Conservation (phyloP, 1,284 basidiomycete genomes). For the Leucoagaricus sp. region DNA sequence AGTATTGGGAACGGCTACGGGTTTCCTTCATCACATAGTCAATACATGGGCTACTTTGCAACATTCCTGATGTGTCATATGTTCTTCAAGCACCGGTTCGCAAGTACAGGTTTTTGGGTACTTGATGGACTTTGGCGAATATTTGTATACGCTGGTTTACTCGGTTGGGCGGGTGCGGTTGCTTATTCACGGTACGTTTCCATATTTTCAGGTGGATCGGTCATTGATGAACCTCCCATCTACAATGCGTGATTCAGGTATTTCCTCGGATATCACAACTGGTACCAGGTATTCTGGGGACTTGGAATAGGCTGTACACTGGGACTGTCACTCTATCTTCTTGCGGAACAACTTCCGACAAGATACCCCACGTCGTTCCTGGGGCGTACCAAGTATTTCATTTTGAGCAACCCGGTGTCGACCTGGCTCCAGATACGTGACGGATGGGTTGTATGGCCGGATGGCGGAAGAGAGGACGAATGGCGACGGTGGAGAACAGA, state of each 20-base stretch:
- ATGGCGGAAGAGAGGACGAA: constrained; percentile 46
- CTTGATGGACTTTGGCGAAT: constrained; percentile 53
- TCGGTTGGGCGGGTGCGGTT: constrained; percentile 60
- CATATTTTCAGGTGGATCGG: too few species aligned
- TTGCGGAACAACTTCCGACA: constrained; percentile 63
- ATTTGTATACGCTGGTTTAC: constrained; percentile 51
- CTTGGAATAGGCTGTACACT: constrained; percentile 62
- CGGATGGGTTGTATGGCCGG: constrained; percentile 73
- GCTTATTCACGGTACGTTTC: constrained; percentile 75
- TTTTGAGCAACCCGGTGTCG: constrained; percentile 61
- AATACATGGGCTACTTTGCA: constrained; percentile 87
- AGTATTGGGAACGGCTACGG: constrained; percentile 77
- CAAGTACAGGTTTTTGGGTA: constrained; percentile 47
- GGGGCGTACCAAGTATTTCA: constrained; percentile 47
- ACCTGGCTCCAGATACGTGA: constrained; percentile 75
- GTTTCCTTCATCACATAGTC: constrained; percentile 87
- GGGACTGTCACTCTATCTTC: constrained; percentile 57
- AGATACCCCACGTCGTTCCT: constrained; percentile 52
- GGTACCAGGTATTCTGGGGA: constrained; percentile 75
- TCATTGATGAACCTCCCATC: background rate
- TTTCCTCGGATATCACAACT: constrained; percentile 74
- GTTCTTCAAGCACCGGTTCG: constrained; percentile 68
- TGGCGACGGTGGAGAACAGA: constrained; percentile 52
- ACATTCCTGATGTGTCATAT: constrained; percentile 78
- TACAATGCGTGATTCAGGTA: constrained; percentile 44